Evolutionary conservation across 225 moss, liverwort and hornwort genomes (phyloP).

Genomic region (Asterella californica): DNA sequence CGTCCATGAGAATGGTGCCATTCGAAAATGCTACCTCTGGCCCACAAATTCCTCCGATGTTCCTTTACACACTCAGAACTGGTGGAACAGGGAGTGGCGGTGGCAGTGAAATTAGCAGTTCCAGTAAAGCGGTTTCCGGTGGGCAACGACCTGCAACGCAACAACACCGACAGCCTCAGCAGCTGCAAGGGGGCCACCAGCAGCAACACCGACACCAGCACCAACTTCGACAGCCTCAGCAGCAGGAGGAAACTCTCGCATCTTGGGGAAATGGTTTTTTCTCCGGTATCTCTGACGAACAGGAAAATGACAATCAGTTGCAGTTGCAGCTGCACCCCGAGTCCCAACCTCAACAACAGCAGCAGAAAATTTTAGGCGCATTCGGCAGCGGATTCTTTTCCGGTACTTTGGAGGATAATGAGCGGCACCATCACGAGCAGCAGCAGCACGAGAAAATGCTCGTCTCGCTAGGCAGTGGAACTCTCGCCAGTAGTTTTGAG

Average conservation of each 20-base stretch:
- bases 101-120: background rate
- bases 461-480: background rate
- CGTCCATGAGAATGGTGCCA: slow-evolving; percentile 5
- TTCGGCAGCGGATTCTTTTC: slow-evolving; percentile 7
- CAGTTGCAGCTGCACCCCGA: background rate
- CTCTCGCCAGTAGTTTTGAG: background rate
- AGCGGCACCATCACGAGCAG: background rate
- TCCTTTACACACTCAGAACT: slow-evolving; percentile 31
- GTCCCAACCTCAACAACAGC: background rate
- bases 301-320: background rate
- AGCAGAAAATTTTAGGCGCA: background rate
- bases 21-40: background rate
- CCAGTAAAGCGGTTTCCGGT: background rate
- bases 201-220: too few relatives aligned
- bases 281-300: slow-evolving; percentile 10
- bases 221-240: background rate
- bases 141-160: background rate
- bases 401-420: background rate
- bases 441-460: background rate
- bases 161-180: background rate
- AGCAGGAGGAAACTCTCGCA: background rate
- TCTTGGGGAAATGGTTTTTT: slow-evolving; percentile 14
- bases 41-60: slow-evolving; percentile 25
- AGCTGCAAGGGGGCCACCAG: background rate
- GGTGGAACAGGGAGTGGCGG: slow-evolving; percentile 24